Evolutionary conservation across 441 rosid genomes (phyloP).

Genomic region (Adansonia madagascariensis): DNA sequence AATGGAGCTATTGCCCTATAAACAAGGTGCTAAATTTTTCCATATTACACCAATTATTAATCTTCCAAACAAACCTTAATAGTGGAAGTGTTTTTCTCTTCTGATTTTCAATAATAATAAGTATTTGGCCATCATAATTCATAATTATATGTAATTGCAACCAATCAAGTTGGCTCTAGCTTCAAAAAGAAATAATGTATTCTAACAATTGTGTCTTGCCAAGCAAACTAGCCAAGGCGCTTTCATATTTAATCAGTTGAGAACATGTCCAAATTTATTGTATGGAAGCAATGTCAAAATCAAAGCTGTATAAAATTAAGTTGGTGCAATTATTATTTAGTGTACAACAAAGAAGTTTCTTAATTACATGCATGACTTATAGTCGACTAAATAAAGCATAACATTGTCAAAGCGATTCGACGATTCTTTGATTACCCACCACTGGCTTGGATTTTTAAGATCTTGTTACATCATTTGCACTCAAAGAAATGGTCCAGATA

Average conservation of each 20-base stretch:
- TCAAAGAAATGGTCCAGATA: constrained; percentile 19
- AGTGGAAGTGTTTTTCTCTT: too few species aligned
- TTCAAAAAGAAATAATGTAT: background rate
- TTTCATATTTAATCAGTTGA: background rate
- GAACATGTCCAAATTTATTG: background rate
- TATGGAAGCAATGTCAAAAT: constrained; percentile 2
- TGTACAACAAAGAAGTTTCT: background rate
- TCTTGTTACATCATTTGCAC: constrained; percentile 26
- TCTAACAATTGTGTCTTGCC: constrained; percentile 22
- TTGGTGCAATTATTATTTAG: constrained; percentile 18
- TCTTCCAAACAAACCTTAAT: too few species aligned
- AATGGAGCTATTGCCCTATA: background rate
- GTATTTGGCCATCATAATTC: background rate
- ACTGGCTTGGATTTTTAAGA: constrained; percentile 18
- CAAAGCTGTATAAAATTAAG: background rate
- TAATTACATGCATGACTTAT: background rate
- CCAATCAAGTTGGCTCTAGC: background rate
- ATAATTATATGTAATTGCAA: constrained; percentile 20
- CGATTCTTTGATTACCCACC: constrained; percentile 6
- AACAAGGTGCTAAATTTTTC: background rate
- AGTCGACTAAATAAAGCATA: constrained; percentile 2
- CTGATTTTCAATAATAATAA: background rate
- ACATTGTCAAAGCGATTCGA: too few species aligned
- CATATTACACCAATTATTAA: too few species aligned
- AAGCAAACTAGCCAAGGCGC: constrained; percentile 17